A percentile compares a stretch with the other conserved stretches of the same genome.
phyloP scores from a whole-genome alignment of 139 green algal species.

The Chlorella sp. region DNA sequence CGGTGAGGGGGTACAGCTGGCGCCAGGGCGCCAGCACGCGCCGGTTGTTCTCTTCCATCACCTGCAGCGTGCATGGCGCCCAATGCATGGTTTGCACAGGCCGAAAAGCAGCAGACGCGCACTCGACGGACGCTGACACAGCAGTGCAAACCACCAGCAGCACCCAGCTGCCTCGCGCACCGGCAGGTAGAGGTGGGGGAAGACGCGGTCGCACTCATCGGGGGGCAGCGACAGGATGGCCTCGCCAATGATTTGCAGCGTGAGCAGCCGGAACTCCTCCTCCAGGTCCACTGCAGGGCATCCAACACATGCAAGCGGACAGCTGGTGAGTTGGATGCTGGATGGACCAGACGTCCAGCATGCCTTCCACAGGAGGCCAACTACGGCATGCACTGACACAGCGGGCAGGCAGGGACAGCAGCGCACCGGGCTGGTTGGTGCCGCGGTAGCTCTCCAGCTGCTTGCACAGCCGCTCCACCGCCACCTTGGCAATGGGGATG shows the following conservation, averaged over 20 bases:
- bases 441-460: conserved; percentile 73
- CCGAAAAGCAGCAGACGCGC: too few species aligned
- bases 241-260: conserved; percentile 94
- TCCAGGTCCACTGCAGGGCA: conserved; percentile 84
- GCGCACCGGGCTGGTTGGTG: conserved; percentile 39
- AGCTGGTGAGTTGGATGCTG: too few species aligned
- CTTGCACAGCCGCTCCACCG: conserved; percentile 70
- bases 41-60: conserved; percentile 94
- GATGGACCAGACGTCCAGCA: too few species aligned
- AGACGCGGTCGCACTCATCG: conserved; percentile 92
- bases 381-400: too few species aligned
- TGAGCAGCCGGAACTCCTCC: conserved; percentile 91
- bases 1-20: conserved; percentile 65
- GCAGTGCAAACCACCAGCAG: background rate
- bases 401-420: too few species aligned
- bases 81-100: too few species aligned
- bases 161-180: conserved; percentile 6
- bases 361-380: too few species aligned
- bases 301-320: too few species aligned
- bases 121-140: background rate
- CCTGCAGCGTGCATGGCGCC: conserved; percentile 84
- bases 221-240: conserved; percentile 85
- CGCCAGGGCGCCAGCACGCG: conserved; percentile 87
- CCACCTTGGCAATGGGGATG: conserved; percentile 77
- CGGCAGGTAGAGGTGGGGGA: conserved; percentile 92